These are phyloP conservation scores for Solanum boliviense DNA, from an alignment of 257 asterid genomes.

Conservation along the genomic window DNA sequence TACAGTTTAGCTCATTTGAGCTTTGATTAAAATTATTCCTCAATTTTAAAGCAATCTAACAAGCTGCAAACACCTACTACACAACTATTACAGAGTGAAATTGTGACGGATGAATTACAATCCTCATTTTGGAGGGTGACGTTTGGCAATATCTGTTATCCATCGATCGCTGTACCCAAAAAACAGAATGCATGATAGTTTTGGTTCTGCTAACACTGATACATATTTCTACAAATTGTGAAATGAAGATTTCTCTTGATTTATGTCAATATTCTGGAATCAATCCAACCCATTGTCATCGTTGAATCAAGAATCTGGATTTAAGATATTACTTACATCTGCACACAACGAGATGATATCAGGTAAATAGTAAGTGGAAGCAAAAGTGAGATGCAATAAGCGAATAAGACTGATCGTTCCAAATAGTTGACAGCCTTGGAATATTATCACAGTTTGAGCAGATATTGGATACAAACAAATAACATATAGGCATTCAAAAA, in stretches of 20 bases:
- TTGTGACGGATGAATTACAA: neutral
- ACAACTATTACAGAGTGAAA: neutral
- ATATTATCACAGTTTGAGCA: neutral
- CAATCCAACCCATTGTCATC: neutral
- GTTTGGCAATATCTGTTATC: neutral
- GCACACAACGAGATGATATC: neutral
- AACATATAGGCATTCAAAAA: neutral
- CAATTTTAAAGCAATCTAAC: neutral
- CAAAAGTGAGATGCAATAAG: neutral
- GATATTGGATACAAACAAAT: neutral
- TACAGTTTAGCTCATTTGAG: neutral
- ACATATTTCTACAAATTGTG: slow-evolving; percentile 24
- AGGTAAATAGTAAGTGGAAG: neutral
- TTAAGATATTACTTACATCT: neutral
- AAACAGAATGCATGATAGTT: neutral
- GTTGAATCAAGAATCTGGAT: neutral
- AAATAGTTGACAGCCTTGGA: neutral
- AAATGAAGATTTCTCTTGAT: neutral
- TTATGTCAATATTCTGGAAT: slow-evolving; percentile 2
- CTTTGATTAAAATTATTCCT: neutral
- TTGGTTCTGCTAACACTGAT: slow-evolving; percentile 11
- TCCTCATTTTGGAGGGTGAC: neutral
- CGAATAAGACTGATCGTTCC: neutral
- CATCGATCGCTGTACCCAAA: neutral
- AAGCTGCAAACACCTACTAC: neutral